These are phyloP conservation scores for Silene latifolia DNA, from an alignment of 148 eudicot species.

Conservation along the genomic window DNA sequence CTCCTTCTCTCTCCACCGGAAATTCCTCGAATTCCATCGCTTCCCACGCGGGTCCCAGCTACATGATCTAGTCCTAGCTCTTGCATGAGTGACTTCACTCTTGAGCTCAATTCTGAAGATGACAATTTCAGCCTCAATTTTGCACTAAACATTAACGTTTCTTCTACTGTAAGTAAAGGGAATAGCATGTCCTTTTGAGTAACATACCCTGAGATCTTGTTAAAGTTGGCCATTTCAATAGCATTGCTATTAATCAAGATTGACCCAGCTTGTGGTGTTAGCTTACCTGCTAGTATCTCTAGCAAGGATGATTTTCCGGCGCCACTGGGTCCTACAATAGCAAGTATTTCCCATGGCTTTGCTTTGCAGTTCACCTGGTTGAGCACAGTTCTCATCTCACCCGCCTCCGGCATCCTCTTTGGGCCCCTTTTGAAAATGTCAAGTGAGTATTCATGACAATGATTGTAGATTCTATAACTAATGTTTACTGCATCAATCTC, in stretches of 20 bases:
- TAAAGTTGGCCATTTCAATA: slow-evolving; percentile 48
- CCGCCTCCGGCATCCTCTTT: slow-evolving; percentile 13
- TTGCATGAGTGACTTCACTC: slow-evolving; percentile 61
- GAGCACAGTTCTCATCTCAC: slow-evolving; percentile 45
- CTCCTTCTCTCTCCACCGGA: slow-evolving; percentile 95
- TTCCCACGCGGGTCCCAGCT: slow-evolving; percentile 62
- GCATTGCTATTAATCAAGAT: slow-evolving; percentile 57
- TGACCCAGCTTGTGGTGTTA: slow-evolving; percentile 55
- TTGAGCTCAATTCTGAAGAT: slow-evolving; percentile 32
- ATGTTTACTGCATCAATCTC: slow-evolving; percentile 90
- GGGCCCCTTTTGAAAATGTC: slow-evolving; percentile 7
- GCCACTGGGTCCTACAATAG: slow-evolving; percentile 96
- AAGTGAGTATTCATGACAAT: slow-evolving; percentile 31
- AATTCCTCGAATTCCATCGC: slow-evolving; percentile 64
- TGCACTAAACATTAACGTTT: slow-evolving; percentile 73
- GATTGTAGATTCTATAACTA: slow-evolving; percentile 59
- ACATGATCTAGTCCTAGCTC: slow-evolving; percentile 78
- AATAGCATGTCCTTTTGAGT: slow-evolving; percentile 89
- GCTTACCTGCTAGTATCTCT: slow-evolving; percentile 82
- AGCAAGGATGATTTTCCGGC: slow-evolving; percentile 92
- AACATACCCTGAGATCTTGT: slow-evolving; percentile 82
- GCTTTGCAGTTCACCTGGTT: slow-evolving; percentile 62
- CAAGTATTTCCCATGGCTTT: slow-evolving; percentile 90
- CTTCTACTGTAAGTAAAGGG: slow-evolving; percentile 91
- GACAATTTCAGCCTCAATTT: slow-evolving; percentile 57